These are phyloP conservation scores for Flaveria brownii DNA, from an alignment of 129 eudicot genomes.

Conservation along the genomic window DNA sequence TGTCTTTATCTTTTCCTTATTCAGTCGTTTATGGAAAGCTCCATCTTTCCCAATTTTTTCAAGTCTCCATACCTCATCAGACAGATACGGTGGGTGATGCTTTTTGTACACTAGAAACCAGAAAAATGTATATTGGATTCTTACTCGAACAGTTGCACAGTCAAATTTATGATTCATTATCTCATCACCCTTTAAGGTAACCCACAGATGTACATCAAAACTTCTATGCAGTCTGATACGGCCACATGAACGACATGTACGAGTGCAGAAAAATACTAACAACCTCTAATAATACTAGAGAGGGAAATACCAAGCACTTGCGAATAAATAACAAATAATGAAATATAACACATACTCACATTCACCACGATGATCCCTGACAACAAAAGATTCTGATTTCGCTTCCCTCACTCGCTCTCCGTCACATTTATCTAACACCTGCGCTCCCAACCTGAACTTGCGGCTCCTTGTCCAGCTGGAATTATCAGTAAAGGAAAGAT, in stretches of 20 bases:
- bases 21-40: constrained; percentile 91
- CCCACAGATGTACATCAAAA: neutral
- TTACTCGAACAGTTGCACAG: constrained; percentile 21
- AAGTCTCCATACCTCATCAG: constrained; percentile 92
- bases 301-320: neutral
- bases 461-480: constrained; percentile 99
- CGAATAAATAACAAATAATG: neutral
- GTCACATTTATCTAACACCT: constrained; percentile 53
- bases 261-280: too few species aligned
- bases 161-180: constrained; percentile 12
- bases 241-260: neutral
- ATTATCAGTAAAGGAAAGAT: constrained; percentile 81
- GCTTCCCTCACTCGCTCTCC: constrained; percentile 84
- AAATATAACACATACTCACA: constrained; percentile 52
- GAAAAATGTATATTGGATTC: neutral
- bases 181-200: constrained; percentile 5
- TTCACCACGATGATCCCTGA: constrained; percentile 98
- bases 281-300: neutral
- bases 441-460: constrained; percentile 87
- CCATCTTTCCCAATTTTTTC: constrained; percentile 97
- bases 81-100: constrained; percentile 87
- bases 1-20: constrained; percentile 54
- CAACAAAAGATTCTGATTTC: constrained; percentile 76
- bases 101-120: constrained; percentile 79
- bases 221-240: too few species aligned